Base-by-base conservation (phyloP, 2,329 filamentous ascomycete genomes). In the Furcasterigmium sp. region DNA sequence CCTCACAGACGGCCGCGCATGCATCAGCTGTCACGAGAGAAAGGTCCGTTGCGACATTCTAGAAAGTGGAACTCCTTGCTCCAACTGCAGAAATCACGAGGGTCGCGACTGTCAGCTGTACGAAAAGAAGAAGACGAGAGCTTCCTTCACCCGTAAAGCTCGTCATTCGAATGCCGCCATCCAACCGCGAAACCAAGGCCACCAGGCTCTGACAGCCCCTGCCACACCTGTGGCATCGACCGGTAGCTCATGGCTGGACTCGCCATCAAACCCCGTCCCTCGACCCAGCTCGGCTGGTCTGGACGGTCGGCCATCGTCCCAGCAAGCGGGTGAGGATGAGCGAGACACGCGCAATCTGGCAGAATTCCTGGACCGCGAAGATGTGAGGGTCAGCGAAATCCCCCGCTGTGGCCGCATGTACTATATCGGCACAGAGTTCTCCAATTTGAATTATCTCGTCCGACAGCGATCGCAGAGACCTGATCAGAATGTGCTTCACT, bases 351-450 rank as follows among this genome's bases (percentile, higher is more conserved):
- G 70, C 30, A 70, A 69, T 38, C 56, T 76, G 15, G 68, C 71
- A 39, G 72, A 75, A 47, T 64, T 76, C 38, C 69, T 76, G 41
- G 70, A 75, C 44, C 64, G 68, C 35, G 69, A 73, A 39, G 67
- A 70, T 17, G 58, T 65, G 19, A 63, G 64, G 25, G 57, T 62
- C 18, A 58, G 67, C 15, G 69, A 73, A 43, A 75, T 77, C n/a
- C 61, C 67, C 28, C 59, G 63, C 41, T 62, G 65, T 3, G 68
- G 72, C 14, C 67, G 73, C 19, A 67, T 73, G 10, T 74, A 72
- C 44, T 78, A 75, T 50, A 73, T 78, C 36, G 75, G 75, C 7
- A 72, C 73, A 43, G 73, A 76, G 48, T 67, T 75, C 46, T 78
- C 75, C 26, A 78, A 78, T 46, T 65, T 78, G 50, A 74, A 74